Evolutionary conservation across 768 basidiomycete genomes (phyloP), one percentile per base, ranked within the genome.

Genomic region (Hortiboletus flavorubellus): DNA sequence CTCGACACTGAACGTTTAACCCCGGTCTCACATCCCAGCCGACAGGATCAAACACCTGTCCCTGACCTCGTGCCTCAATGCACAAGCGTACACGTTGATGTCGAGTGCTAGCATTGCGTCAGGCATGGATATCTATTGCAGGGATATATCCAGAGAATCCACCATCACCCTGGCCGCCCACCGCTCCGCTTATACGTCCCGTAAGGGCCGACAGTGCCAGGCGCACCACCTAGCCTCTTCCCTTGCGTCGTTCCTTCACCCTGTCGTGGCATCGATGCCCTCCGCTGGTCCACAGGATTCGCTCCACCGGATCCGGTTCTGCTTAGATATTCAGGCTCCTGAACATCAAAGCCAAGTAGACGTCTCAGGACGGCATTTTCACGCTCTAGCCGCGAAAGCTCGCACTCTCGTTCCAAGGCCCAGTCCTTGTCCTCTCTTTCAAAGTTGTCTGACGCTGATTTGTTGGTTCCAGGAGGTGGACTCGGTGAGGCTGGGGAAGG

Each of bases 361-460:
- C 83, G 78, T 62, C 87, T 79, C 58, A 99, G 73, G 59, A 89
- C 80, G 49, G 82, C 80, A 67, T 99, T 98, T 76, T 99, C 96
- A 60, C 79, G 82, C 72, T 95, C 86, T 39, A 99, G 75, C 48
- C 93, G 79, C 33, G 85, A 82, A 3, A 99, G 82, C 73, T 99
- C 96, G 65, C 86, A 87, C 68, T 98, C 97, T 56, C 95, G 78
- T 64, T 94, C 91, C 58, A 99, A 70, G 1, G 91, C 86, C 76
- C 86, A 82, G 56, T 96, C 91, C 1, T 72, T 71, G 3, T 91
- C 91, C 34, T 68, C 73, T 33, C 73, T 72, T n/a, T 61, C 69
- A 51, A 59, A 30, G 18, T 55, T 55, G 11, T 49, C 54, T 42
- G 39, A 14, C 2, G 16, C 10, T 1, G 56, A 39, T 21, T 46